These are phyloP conservation scores for Leccinum disarticulatum DNA, from an alignment of 768 basidiomycete species.

Conservation along the genomic window DNA sequence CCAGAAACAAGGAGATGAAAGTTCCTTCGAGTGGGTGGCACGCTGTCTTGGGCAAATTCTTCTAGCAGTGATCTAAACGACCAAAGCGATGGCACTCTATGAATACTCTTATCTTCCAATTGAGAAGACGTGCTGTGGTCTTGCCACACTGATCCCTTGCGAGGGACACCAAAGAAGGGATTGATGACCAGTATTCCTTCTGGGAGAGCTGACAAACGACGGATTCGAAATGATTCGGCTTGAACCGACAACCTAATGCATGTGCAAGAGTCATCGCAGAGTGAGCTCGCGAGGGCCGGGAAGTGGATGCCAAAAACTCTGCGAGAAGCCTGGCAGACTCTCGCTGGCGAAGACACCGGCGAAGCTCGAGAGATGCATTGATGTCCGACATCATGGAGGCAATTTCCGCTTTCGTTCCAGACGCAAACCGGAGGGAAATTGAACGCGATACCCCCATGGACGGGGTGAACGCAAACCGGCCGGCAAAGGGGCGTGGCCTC, in stretches of 20 bases:
- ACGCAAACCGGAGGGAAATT: slow-evolving; percentile 26
- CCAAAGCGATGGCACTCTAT: slow-evolving; percentile 53
- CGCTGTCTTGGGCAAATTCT: slow-evolving; percentile 47
- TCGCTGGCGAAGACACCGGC: slow-evolving; percentile 32
- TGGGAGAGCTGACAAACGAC: slow-evolving; percentile 50
- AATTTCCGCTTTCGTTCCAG: slow-evolving; percentile 15
- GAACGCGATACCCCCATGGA: slow-evolving; percentile 5
- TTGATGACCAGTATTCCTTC: slow-evolving; percentile 46
- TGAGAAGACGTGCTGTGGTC: slow-evolving; percentile 56
- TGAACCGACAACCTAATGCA: slow-evolving; percentile 47
- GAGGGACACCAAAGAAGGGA: slow-evolving; percentile 50
- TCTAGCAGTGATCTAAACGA: slow-evolving; percentile 44
- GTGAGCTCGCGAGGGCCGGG: slow-evolving; percentile 41
- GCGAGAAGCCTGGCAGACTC: slow-evolving; percentile 35
- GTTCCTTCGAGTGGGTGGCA: slow-evolving; percentile 60
- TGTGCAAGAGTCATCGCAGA: slow-evolving; percentile 49
- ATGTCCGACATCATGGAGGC: slow-evolving; percentile 13
- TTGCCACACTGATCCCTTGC: slow-evolving; percentile 50
- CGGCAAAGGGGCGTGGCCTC: slow-evolving; percentile 4
- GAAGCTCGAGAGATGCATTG: slow-evolving; percentile 23
- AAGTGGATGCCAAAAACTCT: slow-evolving; percentile 31
- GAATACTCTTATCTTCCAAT: slow-evolving; percentile 67
- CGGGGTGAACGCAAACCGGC: neutral
- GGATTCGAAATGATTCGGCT: slow-evolving; percentile 58
- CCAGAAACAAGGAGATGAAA: slow-evolving; percentile 69